phyloP scores from a whole-genome alignment of 805 yeast genomes.

The Diddensiella santjacobensis region DNA sequence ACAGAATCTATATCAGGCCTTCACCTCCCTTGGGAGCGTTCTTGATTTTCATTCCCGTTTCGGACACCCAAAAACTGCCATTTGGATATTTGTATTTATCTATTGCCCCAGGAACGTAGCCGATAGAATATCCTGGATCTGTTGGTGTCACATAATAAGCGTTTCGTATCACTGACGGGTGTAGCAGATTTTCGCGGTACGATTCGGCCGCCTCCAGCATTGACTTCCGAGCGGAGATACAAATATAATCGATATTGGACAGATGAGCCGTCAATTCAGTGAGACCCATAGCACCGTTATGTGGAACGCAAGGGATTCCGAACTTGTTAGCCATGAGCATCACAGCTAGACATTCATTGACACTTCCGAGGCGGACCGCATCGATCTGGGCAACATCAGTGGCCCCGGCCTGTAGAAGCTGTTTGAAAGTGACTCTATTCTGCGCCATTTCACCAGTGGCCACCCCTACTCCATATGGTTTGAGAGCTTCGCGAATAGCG shows the following conservation, averaged over 20 bases:
- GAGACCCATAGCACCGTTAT: constrained; percentile 35
- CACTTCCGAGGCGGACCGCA: constrained; percentile 35
- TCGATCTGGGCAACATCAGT: constrained; percentile 34
- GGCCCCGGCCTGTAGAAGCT: constrained; percentile 29
- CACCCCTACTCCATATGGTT: constrained; percentile 31
- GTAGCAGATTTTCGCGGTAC: constrained; percentile 28
- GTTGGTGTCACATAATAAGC: constrained; percentile 32
- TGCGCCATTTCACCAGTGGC: constrained; percentile 37
- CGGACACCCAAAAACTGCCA: constrained; percentile 32
- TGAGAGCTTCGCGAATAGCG: constrained; percentile 29
- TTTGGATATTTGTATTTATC: constrained; percentile 30
- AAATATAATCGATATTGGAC: constrained; percentile 31
- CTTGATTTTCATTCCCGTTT: constrained; percentile 18
- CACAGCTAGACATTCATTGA: constrained; percentile 35
- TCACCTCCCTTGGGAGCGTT: constrained; percentile 9
- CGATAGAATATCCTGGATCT: constrained; percentile 34
- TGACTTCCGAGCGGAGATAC: constrained; percentile 31
- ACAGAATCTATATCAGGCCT: background rate
- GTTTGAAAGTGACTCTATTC: constrained; percentile 35
- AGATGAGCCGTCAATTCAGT: constrained; percentile 36
- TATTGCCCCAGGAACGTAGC: constrained; percentile 25
- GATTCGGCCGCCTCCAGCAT: constrained; percentile 33
- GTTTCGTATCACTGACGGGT: constrained; percentile 29
- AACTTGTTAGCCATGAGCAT: constrained; percentile 33
- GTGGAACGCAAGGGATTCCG: constrained; percentile 34